A percentile compares a stretch with the other conserved stretches of the same genome.
Conservation (phyloP, 2,329 filamentous ascomycete species). For the Cercospora sp. region DNA sequence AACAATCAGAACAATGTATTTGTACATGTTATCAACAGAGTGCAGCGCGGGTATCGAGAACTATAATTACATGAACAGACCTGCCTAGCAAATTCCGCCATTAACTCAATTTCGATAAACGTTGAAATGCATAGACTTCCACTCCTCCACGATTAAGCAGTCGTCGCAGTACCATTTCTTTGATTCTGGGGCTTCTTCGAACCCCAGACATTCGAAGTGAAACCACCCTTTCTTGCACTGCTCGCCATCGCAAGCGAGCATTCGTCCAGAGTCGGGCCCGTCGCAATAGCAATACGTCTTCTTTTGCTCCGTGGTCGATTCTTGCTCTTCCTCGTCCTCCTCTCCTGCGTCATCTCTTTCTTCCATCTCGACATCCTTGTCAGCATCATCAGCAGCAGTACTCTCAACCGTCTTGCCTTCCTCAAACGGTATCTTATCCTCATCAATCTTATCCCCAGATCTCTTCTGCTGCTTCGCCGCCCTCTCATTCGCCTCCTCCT, state of each 20-base stretch:
- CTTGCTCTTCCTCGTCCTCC: slow-evolving; percentile 1
- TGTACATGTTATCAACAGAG: background rate
- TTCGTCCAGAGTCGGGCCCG: slow-evolving; percentile 41
- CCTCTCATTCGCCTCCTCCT: slow-evolving; percentile 9
- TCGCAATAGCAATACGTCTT: slow-evolving; percentile 27
- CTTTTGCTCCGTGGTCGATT: background rate
- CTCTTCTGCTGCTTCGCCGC: slow-evolving; percentile 14
- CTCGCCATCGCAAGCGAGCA: slow-evolving; percentile 79
- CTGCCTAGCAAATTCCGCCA: background rate
- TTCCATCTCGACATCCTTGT: slow-evolving; percentile 5
- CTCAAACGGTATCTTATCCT: slow-evolving; percentile 5
- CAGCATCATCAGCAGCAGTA: background rate
- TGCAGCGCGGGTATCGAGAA: background rate
- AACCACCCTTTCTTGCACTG: slow-evolving; percentile 80
- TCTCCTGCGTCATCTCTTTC: background rate
- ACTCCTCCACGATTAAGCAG: slow-evolving; percentile 11
- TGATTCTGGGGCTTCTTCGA: slow-evolving; percentile 59
- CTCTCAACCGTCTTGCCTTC: slow-evolving; percentile 2
- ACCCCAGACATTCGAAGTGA: slow-evolving; percentile 72
- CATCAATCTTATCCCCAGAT: slow-evolving; percentile 2
- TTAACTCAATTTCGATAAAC: background rate
- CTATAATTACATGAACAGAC: background rate
- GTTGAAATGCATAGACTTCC: background rate
- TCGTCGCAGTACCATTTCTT: slow-evolving; percentile 33
- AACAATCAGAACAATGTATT: background rate